Base-by-base conservation (phyloP, 1,284 basidiomycete species). In the Anthracocystis walkeri region DNA sequence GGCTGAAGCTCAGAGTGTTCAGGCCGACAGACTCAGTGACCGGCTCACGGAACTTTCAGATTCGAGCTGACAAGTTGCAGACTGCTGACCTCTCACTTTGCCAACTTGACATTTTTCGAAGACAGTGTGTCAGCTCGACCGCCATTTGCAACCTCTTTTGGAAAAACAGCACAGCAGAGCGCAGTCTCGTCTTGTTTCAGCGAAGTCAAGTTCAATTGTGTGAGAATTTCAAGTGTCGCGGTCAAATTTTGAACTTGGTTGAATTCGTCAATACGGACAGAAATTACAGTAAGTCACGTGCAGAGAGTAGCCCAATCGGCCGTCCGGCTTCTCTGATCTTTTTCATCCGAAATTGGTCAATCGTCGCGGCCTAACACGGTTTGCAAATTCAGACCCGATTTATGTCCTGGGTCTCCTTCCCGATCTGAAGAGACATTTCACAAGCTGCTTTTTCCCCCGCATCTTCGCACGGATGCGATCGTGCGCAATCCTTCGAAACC, bases 381-480 rank as follows among this genome's bases (percentile, higher is more conserved):
- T 11, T 3, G 14, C 27, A 46, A 18, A 27, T 25, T 4, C 2
- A 21, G 20, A 0, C 21, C 27, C 45, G 45, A 16, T 5, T 4
- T 3, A 16, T 46, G 2, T 27, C 11, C 18, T 18, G 3, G 45
- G 14, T 25, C 7, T 1, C 16, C 29, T 0, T 3, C 23, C 27
- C 25, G 46, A 48, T 48, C 2, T 16, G 3, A 46, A n/a, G 14
- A 42, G 35, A 16, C 33, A 33, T 8, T 33, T 33, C 33, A 33
- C 33, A 14, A 38, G 35, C 33, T 33, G 35, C 29, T 29, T 14
- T 38, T 16, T 38, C 35, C 35, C 35, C 35, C 35, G 35, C 48
- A 50, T 31, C 48, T 29, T 29, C 48, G 29, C 48, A 50, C 48
- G 48, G 48, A 31, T 50, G 29, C 29, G 25, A 48, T 48, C 45